Evolutionary conservation across 768 basidiomycete genomes (phyloP), one percentile per base, ranked within the genome.

Genomic region (Pseudohyphozyma bogoriensis): DNA sequence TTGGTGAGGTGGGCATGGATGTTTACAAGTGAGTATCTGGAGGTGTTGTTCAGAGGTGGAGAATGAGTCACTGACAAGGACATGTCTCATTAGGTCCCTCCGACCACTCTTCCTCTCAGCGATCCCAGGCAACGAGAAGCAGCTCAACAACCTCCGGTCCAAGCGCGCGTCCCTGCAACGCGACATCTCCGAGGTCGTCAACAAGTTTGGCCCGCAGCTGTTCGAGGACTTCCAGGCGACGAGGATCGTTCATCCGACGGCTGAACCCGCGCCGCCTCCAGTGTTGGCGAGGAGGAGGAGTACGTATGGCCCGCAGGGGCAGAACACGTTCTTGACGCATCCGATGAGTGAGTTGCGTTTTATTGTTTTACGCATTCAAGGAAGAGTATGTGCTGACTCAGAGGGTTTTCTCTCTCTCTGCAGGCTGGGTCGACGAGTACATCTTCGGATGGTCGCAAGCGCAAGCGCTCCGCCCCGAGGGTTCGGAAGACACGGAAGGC

Each of bases 1-100:
- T 97, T 69, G 93, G 93, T 45, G 93, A 97, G 73, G 93, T 92
- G 36, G 93, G 92, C 28, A 85, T 95, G 83, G 93, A 97, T 69
- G 90, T 97, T 31, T 78, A 91, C 56, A 96, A 96, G 91, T 92
- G 68, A 67, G 86, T 49, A 11, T 49, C n/a, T 33, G 24, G 26
- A 24, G 24, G 16, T 46, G 1, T 20, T 20, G 39, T 45, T 24
- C 28, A 39, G 24, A 20, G 26, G 9, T 7, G 24, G 4, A 5
- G n/a, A 20, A 47, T 59, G 33, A n/a, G n/a, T n/a, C n/a, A n/a
- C 53, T 45, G 44, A 35, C n/a, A 18, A 36, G 1, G 9, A 18
- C 22, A n/a, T 60, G 29, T 15, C 56, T n/a, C 61, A 39, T 3
- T 58, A 95, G 90, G 73, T 95, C 92, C 22, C 78, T 97, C 35